phyloP scores from a whole-genome alignment of 257 asterid species.

The Hygrophila difformis region DNA sequence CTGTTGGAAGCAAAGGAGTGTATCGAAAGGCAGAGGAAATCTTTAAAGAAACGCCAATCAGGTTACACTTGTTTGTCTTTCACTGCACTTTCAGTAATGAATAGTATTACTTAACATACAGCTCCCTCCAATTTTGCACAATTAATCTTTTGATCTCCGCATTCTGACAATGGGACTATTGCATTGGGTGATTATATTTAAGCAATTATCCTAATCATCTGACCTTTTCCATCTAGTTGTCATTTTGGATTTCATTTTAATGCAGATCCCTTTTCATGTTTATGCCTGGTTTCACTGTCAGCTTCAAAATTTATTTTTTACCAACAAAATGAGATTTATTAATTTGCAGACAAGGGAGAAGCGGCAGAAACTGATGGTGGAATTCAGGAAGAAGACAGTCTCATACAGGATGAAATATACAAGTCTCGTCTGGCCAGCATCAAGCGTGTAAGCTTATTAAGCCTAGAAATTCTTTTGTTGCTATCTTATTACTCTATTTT shows the following conservation, averaged over 20 bases:
- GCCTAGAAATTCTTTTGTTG: slow-evolving; percentile 3
- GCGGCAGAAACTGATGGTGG: slow-evolving; percentile 61
- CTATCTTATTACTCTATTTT: slow-evolving; percentile 8
- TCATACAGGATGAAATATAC: slow-evolving; percentile 83
- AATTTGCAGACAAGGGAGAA: slow-evolving; percentile 66
- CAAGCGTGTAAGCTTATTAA: slow-evolving; percentile 58
- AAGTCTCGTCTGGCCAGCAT: slow-evolving; percentile 91
- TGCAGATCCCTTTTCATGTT: no score
- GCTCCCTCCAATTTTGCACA: no score
- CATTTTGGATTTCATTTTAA: no score
- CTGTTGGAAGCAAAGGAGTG: slow-evolving; percentile 85
- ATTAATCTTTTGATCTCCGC: no score
- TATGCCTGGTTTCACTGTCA: no score
- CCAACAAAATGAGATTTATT: neutral
- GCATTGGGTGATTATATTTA: no score
- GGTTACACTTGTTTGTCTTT: slow-evolving; percentile 33
- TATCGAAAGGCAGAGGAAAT: slow-evolving; percentile 90
- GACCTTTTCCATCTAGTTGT: no score
- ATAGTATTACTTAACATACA: no score
- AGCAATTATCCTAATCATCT: no score
- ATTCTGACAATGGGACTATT: no score
- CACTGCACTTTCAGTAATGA: no score
- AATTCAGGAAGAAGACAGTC: slow-evolving; percentile 65
- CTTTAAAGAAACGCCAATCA: slow-evolving; percentile 74
- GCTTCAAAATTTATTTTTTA: no score